These are phyloP conservation scores for Pythium dissotocum DNA, from an alignment of 352 stramenopile genomes.

Conservation along the genomic window DNA sequence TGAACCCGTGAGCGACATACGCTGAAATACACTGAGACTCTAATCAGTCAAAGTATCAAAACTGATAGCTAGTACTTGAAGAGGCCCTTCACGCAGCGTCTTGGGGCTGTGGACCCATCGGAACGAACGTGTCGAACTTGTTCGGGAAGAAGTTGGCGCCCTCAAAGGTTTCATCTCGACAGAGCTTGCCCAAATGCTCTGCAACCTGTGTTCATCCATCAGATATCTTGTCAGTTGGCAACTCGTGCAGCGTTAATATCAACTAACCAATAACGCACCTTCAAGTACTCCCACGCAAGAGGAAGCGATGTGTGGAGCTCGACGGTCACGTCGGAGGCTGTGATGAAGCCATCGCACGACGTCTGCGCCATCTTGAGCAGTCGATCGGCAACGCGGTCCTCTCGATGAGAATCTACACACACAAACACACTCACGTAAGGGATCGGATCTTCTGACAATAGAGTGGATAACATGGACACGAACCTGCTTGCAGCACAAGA, in stretches of 20 bases:
- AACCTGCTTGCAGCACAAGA: constrained; percentile 90
- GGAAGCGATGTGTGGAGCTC: constrained; percentile 93
- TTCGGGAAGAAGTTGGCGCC: constrained; percentile 94
- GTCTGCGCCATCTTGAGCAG: constrained; percentile 77
- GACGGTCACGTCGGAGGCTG: constrained; percentile 89
- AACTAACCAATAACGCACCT: constrained; percentile 38
- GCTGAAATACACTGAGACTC: constrained; percentile 1
- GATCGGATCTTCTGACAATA: too few relatives aligned
- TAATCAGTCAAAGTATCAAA: not conserved
- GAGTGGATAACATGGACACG: not conserved
- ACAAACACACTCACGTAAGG: constrained; percentile 7
- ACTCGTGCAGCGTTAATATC: not conserved
- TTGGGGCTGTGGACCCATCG: constrained; percentile 1
- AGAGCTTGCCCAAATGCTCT: constrained; percentile 92
- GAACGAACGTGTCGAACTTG: constrained; percentile 39
- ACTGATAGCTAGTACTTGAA: not conserved
- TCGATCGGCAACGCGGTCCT: constrained; percentile 76
- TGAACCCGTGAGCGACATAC: not conserved
- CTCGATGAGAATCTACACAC: constrained; percentile 70
- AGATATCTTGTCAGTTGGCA: constrained; percentile 1
- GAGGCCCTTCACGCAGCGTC: constrained; percentile 12
- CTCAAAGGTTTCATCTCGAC: constrained; percentile 95
- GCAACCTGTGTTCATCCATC: constrained; percentile 55
- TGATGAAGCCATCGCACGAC: constrained; percentile 82
- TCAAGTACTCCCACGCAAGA: constrained; percentile 95